phyloP scores from a whole-genome alignment of 495 filamentous ascomycete genomes.

The Hapsidospora chrysogenum region DNA sequence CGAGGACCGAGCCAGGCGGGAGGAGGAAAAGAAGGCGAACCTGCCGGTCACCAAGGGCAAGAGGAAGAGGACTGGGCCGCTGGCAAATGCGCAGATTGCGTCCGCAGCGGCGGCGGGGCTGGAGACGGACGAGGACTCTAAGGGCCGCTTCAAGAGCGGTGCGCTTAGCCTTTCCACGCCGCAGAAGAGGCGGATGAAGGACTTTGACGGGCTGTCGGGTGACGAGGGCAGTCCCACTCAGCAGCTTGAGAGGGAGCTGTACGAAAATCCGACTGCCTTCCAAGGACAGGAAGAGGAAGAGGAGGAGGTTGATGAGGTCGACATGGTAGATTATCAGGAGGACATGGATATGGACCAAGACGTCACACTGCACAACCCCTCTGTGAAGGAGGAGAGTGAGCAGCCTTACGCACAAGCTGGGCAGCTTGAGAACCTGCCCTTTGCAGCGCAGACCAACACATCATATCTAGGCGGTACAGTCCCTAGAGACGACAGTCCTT shows the following conservation, averaged over 20 bases:
- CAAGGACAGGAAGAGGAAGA: conserved; percentile 2
- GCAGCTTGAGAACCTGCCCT: too few species aligned
- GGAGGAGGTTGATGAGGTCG: background rate
- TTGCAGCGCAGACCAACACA: too few species aligned
- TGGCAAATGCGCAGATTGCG: conserved; percentile 3
- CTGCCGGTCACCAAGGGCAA: background rate
- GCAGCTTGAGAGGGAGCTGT: conserved; percentile 1
- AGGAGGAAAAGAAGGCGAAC: conserved; percentile 3
- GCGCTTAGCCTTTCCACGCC: conserved; percentile 14
- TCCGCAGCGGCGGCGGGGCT: background rate
- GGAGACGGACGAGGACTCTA: conserved; percentile 4
- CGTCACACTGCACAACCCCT: background rate
- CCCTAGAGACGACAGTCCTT: too few species aligned
- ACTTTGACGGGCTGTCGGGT: conserved; percentile 1
- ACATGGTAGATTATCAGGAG: too few species aligned
- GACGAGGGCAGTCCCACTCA: background rate
- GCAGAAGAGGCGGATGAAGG: conserved; percentile 7
- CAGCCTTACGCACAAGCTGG: too few species aligned
- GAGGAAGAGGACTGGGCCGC: background rate
- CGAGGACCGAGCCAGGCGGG: conserved; percentile 8
- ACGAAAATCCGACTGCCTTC: background rate
- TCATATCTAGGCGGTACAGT: too few species aligned
- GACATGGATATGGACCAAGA: background rate
- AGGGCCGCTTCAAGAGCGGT: conserved; percentile 13
- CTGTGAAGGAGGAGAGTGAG: too few species aligned